Evolutionary conservation across 2,329 filamentous ascomycete species (phyloP).

Genomic region (Microdochium bolleyi): DNA sequence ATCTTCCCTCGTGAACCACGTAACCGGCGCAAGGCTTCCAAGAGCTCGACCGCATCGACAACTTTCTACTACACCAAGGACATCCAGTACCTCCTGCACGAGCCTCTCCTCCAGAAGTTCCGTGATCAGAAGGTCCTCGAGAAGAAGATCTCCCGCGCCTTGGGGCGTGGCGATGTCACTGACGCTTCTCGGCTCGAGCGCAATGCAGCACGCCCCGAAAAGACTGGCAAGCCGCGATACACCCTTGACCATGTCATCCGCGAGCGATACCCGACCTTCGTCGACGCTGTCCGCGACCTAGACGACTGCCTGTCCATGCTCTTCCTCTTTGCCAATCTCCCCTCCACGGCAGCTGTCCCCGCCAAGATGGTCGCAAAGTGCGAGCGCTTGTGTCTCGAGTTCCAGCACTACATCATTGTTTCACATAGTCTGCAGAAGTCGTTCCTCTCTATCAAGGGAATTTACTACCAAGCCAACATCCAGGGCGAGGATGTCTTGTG

Average conservation of each 20-base stretch:
- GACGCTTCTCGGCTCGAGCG: constrained; percentile 81
- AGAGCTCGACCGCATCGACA: constrained; percentile 80
- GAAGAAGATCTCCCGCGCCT: constrained; percentile 92
- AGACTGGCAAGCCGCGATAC: constrained; percentile 82
- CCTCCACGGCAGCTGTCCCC: constrained; percentile 80
- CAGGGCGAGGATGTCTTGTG: constrained; percentile 95
- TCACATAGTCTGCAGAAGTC: constrained; percentile 90
- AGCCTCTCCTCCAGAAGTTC: constrained; percentile 89
- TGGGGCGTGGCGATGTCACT: constrained; percentile 83
- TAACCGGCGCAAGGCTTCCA: constrained; percentile 94
- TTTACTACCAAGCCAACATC: constrained; percentile 97
- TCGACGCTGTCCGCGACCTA: constrained; percentile 86
- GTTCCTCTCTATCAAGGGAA: constrained; percentile 97
- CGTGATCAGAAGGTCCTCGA: constrained; percentile 93
- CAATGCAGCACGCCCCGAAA: constrained; percentile 82
- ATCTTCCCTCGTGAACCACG: constrained; percentile 97
- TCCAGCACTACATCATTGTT: constrained; percentile 93
- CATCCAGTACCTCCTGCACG: constrained; percentile 96
- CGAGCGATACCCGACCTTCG: constrained; percentile 95
- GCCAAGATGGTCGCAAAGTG: constrained; percentile 94
- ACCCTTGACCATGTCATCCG: constrained; percentile 95
- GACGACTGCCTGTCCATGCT: constrained; percentile 97
- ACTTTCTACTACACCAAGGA: constrained; percentile 93
- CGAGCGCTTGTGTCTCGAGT: constrained; percentile 88
- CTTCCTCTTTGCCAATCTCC: constrained; percentile 94